Evolutionary conservation across 441 rosid species (phyloP).

Genomic region (Arabidopsis lyrata): DNA sequence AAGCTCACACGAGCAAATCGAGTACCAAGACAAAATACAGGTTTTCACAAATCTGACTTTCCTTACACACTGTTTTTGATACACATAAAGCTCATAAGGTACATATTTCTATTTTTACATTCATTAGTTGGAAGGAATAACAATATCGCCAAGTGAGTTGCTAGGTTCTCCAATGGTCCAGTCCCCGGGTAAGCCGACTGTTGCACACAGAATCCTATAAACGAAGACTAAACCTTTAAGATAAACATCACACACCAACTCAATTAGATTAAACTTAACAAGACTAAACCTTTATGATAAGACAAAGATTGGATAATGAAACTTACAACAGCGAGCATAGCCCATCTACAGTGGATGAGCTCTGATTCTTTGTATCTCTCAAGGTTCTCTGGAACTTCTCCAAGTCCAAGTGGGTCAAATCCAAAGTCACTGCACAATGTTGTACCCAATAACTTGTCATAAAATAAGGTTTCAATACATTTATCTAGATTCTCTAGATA

Average conservation of each 20-base stretch:
- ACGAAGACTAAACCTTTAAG: too few species aligned
- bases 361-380: slow-evolving; percentile 99
- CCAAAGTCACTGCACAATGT: slow-evolving; percentile 77
- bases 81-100: slow-evolving; percentile 43
- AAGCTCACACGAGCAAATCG: too few species aligned
- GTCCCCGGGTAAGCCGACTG: slow-evolving; percentile 98
- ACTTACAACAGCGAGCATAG: slow-evolving; percentile 99
- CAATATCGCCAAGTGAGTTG: slow-evolving; percentile 76
- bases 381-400: slow-evolving; percentile 92
- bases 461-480: neutral
- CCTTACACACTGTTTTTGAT: slow-evolving; percentile 39
- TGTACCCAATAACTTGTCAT: slow-evolving; percentile 21
- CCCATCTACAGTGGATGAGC: slow-evolving; percentile 98
- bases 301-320: slow-evolving; percentile 15
- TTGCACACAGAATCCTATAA: slow-evolving; percentile 93
- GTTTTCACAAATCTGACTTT: slow-evolving; percentile 39
- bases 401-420: slow-evolving; percentile 94
- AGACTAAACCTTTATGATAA: neutral
- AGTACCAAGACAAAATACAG: slow-evolving; percentile 35
- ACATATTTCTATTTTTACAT: slow-evolving; percentile 40
- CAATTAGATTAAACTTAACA: slow-evolving; percentile 2
- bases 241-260: slow-evolving; percentile 40
- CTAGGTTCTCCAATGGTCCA: slow-evolving; percentile 97
- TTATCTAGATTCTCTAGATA: neutral
- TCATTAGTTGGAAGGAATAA: slow-evolving; percentile 66